A percentile compares a stretch with the other conserved stretches of the same genome.
These are phyloP conservation scores for Nyssa sinensis DNA, from an alignment of 148 eudicot species.

Conservation along the genomic window DNA sequence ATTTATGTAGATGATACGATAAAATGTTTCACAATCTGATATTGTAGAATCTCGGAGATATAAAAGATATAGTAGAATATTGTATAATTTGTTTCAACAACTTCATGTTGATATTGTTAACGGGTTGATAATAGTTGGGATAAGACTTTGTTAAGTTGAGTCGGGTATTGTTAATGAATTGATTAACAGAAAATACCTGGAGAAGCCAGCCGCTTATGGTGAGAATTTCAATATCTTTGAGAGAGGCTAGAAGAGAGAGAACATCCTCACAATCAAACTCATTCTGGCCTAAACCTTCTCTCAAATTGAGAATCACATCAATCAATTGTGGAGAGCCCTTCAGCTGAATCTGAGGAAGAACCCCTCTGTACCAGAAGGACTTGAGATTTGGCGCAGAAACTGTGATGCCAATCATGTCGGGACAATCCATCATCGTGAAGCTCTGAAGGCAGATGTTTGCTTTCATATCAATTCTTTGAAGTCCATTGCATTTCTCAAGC, in stretches of 20 bases:
- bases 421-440: slow-evolving; percentile 11
- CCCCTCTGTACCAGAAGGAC: slow-evolving; percentile 18
- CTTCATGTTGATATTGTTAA: too few species aligned
- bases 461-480: slow-evolving; percentile 14
- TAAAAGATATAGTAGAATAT: too few species aligned
- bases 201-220: slow-evolving; percentile 27
- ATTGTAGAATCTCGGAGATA: too few species aligned
- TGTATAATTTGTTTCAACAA: too few species aligned
- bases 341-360: slow-evolving; percentile 4
- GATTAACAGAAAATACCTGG: slow-evolving; percentile 13
- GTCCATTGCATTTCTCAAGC: slow-evolving; percentile 22
- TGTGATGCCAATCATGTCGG: neutral
- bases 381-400: slow-evolving; percentile 20
- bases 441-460: slow-evolving; percentile 7
- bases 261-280: slow-evolving; percentile 24
- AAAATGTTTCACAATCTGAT: too few species aligned
- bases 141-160: neutral
- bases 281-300: slow-evolving; percentile 11
- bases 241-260: slow-evolving; percentile 16
- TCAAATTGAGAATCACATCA: slow-evolving; percentile 20
- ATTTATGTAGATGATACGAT: too few species aligned
- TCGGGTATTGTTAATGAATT: too few species aligned
- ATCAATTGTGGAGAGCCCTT: neutral
- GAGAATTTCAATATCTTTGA: slow-evolving; percentile 21
- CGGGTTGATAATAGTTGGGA: too few species aligned